A percentile compares a stretch with the other conserved stretches of the same genome.
Evolutionary conservation across 306 rosid genomes (phyloP).

Genomic region (Fragaria iinumae): DNA sequence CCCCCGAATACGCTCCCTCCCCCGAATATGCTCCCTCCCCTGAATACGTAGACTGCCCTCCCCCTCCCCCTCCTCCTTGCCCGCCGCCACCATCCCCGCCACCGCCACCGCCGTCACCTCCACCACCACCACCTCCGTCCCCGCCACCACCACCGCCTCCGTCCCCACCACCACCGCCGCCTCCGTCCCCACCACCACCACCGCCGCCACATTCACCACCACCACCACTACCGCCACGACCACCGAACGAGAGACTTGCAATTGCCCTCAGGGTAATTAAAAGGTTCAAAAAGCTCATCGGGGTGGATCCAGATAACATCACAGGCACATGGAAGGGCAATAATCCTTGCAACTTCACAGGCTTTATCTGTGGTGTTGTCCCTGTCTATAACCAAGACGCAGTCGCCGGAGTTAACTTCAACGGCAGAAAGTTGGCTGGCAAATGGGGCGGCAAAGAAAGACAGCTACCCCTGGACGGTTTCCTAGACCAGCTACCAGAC

Average conservation of each 20-base stretch:
- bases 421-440: slow-evolving; percentile 17
- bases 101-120: background rate
- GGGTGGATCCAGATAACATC: slow-evolving; percentile 10
- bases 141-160: background rate
- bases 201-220: background rate
- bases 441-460: too few relatives aligned
- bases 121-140: background rate
- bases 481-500: slow-evolving; percentile 36
- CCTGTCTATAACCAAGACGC: background rate
- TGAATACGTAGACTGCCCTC: background rate
- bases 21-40: background rate
- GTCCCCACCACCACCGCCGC: background rate
- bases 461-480: background rate
- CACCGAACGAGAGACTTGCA: background rate
- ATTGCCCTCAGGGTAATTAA: background rate
- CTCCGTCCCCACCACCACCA: background rate
- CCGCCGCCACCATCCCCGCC: background rate
- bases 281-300: background rate
- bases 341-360: slow-evolving; percentile 8
- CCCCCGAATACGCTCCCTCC: background rate
- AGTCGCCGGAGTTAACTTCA: slow-evolving; percentile 58
- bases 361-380: slow-evolving; percentile 23
- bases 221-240: background rate
- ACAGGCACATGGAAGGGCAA: slow-evolving; percentile 8
- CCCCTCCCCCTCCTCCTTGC: background rate